Conservation (phyloP, 495 filamentous ascomycete genomes). For the Neurospora sp. region DNA sequence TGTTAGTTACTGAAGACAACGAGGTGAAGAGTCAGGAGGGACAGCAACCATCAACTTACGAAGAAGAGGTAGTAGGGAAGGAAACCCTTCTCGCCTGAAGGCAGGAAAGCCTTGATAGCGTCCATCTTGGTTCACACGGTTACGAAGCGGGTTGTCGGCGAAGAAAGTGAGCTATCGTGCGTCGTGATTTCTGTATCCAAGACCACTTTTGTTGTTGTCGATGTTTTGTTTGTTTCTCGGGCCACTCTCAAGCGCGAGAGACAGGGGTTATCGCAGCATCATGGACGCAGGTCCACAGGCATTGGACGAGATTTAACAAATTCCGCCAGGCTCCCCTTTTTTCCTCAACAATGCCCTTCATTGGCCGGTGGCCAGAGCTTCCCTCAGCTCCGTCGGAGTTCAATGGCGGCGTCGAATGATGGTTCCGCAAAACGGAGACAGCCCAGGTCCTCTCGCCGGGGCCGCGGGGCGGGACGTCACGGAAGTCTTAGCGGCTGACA, state of each 20-base stretch:
- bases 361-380: neutral
- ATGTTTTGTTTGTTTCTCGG: neutral
- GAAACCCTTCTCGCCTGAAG: slow-evolving; percentile 32
- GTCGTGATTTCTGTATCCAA: neutral
- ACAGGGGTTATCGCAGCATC: neutral
- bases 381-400: neutral
- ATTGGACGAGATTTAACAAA: neutral
- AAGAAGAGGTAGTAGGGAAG: slow-evolving; percentile 39
- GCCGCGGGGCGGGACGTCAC: neutral
- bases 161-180: neutral
- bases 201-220: neutral
- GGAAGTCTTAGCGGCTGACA: neutral
- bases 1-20: neutral
- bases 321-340: neutral
- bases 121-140: slow-evolving; percentile 21
- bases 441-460: neutral
- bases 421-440: neutral
- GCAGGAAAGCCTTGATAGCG: slow-evolving; percentile 26
- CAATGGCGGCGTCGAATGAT: neutral
- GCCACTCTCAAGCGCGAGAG: neutral
- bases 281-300: neutral
- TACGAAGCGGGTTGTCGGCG: neutral
- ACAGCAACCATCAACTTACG: slow-evolving; percentile 22
- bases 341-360: neutral
- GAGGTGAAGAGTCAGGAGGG: neutral